Evolutionary conservation across 2,329 filamentous ascomycete species (phyloP).

Genomic region (Neofusicoccum parvum): DNA sequence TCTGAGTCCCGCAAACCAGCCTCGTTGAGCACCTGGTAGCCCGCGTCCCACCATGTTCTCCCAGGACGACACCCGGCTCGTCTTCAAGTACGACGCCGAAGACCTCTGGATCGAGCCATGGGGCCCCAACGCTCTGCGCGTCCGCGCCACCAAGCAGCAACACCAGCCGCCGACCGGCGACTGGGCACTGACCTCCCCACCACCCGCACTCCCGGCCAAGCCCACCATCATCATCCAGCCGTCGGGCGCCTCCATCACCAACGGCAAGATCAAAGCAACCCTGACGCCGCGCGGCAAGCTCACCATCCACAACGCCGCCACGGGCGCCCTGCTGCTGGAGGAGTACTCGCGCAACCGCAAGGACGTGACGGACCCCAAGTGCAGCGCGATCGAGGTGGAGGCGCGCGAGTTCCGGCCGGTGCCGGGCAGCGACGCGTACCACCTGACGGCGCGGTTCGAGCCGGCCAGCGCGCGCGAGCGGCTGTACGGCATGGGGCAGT

Average conservation of each 20-base stretch:
- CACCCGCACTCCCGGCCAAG: neutral
- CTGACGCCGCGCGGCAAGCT: constrained; percentile 55
- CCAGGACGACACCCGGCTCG: constrained; percentile 57
- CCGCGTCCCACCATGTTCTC: constrained; percentile 34
- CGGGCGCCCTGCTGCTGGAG: constrained; percentile 51
- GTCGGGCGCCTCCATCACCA: constrained; percentile 45
- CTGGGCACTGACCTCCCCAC: constrained; percentile 30
- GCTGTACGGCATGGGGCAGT: constrained; percentile 71
- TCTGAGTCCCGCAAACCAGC: too few relatives aligned
- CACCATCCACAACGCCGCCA: constrained; percentile 46
- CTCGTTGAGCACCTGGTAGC: too few relatives aligned
- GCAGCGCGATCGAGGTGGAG: constrained; percentile 58
- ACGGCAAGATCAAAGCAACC: constrained; percentile 53
- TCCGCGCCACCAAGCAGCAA: constrained; percentile 48
- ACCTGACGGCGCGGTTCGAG: constrained; percentile 62
- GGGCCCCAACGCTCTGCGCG: constrained; percentile 51
- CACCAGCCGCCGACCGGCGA: constrained; percentile 30
- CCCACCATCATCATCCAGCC: constrained; percentile 21
- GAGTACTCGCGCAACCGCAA: constrained; percentile 56
- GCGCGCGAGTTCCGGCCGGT: constrained; percentile 61
- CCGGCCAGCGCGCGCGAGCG: constrained; percentile 57
- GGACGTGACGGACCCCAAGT: constrained; percentile 60
- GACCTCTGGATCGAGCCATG: constrained; percentile 53
- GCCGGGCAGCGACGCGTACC: constrained; percentile 53
- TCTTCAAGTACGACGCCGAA: constrained; percentile 60